phyloP scores from a whole-genome alignment of 495 filamentous ascomycete species.

The Lentithecium fluviatile region DNA sequence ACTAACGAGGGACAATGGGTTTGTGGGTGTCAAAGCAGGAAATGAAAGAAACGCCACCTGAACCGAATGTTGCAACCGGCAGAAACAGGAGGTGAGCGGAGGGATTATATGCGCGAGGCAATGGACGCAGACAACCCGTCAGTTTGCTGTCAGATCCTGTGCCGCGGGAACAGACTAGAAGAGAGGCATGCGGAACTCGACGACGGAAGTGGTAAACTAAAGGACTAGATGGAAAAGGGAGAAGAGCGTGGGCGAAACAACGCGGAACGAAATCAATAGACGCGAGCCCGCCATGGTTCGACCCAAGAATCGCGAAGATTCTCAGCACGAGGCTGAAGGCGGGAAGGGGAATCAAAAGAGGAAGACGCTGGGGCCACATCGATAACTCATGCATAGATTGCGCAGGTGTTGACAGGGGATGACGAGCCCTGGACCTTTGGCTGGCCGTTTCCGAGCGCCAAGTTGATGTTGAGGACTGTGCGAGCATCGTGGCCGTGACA shows the following conservation, averaged over 20 bases:
- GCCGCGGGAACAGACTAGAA: not conserved
- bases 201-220: not conserved
- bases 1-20: not conserved
- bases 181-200: not conserved
- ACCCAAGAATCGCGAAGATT: not conserved
- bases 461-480: not conserved
- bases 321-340: slow-evolving; percentile 14
- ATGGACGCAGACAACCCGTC: no score
- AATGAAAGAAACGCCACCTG: not conserved
- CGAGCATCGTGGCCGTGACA: not conserved
- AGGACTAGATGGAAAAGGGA: not conserved
- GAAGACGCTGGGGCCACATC: slow-evolving; percentile 12
- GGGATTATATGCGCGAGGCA: no score
- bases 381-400: slow-evolving; percentile 33
- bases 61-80: no score
- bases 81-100: no score
- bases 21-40: not conserved
- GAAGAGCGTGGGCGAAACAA: not conserved
- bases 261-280: slow-evolving; percentile 17
- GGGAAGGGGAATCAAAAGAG: slow-evolving; percentile 11
- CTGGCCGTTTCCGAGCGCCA: no score
- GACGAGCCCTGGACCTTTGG: not conserved
- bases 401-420: slow-evolving; percentile 20
- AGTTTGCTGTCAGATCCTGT: no score
- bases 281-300: slow-evolving; percentile 4